Evolutionary conservation across 225 moss, liverwort and hornwort species (phyloP).

Genomic region (Physcomitrellopsis africana): DNA sequence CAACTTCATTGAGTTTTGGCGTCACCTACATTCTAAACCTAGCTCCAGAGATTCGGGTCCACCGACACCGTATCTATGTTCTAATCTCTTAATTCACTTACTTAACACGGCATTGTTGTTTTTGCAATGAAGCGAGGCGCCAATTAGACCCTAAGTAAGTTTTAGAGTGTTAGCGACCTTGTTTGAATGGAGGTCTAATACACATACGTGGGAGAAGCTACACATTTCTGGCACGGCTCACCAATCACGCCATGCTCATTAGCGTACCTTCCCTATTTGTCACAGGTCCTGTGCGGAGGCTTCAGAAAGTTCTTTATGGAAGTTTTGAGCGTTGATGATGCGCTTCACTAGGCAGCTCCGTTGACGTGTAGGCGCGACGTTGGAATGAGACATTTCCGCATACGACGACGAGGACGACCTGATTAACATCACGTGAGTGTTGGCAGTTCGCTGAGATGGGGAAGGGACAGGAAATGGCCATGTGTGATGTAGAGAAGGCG

Average conservation of each 20-base stretch:
- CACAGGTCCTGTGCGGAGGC: slow-evolving; percentile 8
- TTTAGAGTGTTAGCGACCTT: too few species aligned
- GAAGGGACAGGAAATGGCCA: slow-evolving; percentile 31
- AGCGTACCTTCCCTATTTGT: neutral
- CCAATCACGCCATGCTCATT: too few species aligned
- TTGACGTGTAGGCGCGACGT: too few species aligned
- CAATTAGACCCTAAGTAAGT: too few species aligned
- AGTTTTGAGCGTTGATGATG: slow-evolving; percentile 12
- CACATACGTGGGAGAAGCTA: too few species aligned
- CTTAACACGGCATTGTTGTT: too few species aligned
- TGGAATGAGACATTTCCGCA: neutral
- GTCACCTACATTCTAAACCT: neutral
- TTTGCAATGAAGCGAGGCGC: too few species aligned
- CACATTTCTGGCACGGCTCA: too few species aligned
- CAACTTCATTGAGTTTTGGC: neutral
- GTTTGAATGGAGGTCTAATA: too few species aligned
- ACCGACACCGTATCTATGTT: neutral
- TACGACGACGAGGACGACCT: neutral
- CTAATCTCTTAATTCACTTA: neutral
- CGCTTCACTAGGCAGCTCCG: too few species aligned
- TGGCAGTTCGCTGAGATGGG: slow-evolving; percentile 32
- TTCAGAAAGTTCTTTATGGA: neutral
- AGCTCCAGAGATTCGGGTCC: neutral
- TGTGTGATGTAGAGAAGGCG: slow-evolving; percentile 21
- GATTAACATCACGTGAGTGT: neutral